phyloP scores from a whole-genome alignment of 495 filamentous ascomycete species.

The Friedmanniomyces simplex region DNA sequence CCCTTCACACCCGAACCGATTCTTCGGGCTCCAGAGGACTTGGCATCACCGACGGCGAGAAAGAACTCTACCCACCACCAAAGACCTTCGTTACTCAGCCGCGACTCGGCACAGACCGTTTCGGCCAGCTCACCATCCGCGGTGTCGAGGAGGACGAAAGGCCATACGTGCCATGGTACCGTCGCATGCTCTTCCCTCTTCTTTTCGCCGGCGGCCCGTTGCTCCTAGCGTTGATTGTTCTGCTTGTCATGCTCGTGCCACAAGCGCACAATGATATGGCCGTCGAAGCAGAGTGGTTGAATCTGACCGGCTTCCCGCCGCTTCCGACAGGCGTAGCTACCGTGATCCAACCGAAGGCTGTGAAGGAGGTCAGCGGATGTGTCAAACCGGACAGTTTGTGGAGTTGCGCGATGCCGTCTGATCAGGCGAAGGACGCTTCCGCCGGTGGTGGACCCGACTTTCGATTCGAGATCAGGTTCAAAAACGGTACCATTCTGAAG shows the following conservation, averaged over 20 bases:
- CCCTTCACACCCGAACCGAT: slow-evolving; percentile 3
- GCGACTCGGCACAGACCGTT: slow-evolving; percentile 1
- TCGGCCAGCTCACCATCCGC: neutral
- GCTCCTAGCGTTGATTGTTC: slow-evolving; percentile 4
- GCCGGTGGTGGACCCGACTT: slow-evolving; percentile 62
- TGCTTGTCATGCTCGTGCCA: slow-evolving; percentile 13
- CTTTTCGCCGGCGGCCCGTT: neutral
- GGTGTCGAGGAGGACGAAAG: neutral
- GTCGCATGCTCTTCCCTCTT: slow-evolving; percentile 10
- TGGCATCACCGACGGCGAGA: slow-evolving; percentile 6
- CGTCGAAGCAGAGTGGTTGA: slow-evolving; percentile 52
- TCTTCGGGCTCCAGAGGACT: slow-evolving; percentile 4
- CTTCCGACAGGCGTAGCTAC: slow-evolving; percentile 76
- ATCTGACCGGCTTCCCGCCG: slow-evolving; percentile 74
- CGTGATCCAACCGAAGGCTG: slow-evolving; percentile 54
- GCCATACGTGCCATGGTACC: slow-evolving; percentile 8
- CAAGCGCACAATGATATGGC: slow-evolving; percentile 8
- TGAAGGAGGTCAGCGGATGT: slow-evolving; percentile 50
- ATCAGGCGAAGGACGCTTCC: slow-evolving; percentile 47
- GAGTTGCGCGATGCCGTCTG: slow-evolving; percentile 74
- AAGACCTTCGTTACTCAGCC: neutral
- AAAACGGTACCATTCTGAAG: slow-evolving; percentile 49
- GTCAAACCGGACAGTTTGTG: slow-evolving; percentile 60
- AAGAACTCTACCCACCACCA: slow-evolving; percentile 9
- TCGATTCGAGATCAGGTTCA: slow-evolving; percentile 65